These are phyloP conservation scores for Coemansia guatemalensis DNA, from an alignment of 192 early-diverging fungal species.

Conservation along the genomic window DNA sequence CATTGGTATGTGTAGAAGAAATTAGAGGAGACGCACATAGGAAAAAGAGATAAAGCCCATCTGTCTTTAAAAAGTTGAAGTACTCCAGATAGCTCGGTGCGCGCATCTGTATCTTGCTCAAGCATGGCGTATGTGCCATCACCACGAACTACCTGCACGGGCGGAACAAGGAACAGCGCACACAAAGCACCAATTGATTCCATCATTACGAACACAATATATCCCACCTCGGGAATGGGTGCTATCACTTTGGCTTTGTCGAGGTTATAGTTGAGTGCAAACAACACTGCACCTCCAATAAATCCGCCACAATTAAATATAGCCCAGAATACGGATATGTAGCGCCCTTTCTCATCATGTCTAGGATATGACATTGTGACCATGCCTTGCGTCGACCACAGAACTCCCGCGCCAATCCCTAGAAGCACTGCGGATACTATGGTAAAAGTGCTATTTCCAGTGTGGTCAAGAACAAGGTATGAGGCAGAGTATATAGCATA, in stretches of 20 bases:
- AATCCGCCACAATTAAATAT: slow-evolving; percentile 78
- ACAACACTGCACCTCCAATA: slow-evolving; percentile 66
- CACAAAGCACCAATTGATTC: slow-evolving; percentile 63
- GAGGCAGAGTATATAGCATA: slow-evolving; percentile 73
- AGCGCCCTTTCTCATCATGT: slow-evolving; percentile 74
- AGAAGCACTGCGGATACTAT: slow-evolving; percentile 70
- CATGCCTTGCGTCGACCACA: slow-evolving; percentile 70
- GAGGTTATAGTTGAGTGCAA: slow-evolving; percentile 58
- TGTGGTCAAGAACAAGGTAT: slow-evolving; percentile 61
- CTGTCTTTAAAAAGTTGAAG: slow-evolving; percentile 61
- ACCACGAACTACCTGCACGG: slow-evolving; percentile 57
- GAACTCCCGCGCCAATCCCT: slow-evolving; percentile 75
- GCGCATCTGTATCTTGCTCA: slow-evolving; percentile 62
- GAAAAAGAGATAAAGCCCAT: slow-evolving; percentile 67
- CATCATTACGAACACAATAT: slow-evolving; percentile 70
- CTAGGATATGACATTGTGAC: slow-evolving; percentile 79
- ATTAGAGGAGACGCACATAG: slow-evolving; percentile 70
- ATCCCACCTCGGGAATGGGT: slow-evolving; percentile 62
- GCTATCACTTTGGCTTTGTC: slow-evolving; percentile 10
- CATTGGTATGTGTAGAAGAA: slow-evolving; percentile 83
- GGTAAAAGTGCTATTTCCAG: slow-evolving; percentile 56
- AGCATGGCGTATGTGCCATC: slow-evolving; percentile 64
- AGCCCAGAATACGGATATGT: slow-evolving; percentile 79
- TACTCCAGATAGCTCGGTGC: slow-evolving; percentile 55
- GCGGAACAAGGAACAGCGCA: slow-evolving; percentile 59